Conservation (phyloP, 2,329 filamentous ascomycete genomes). For the Penicillium expansum region DNA sequence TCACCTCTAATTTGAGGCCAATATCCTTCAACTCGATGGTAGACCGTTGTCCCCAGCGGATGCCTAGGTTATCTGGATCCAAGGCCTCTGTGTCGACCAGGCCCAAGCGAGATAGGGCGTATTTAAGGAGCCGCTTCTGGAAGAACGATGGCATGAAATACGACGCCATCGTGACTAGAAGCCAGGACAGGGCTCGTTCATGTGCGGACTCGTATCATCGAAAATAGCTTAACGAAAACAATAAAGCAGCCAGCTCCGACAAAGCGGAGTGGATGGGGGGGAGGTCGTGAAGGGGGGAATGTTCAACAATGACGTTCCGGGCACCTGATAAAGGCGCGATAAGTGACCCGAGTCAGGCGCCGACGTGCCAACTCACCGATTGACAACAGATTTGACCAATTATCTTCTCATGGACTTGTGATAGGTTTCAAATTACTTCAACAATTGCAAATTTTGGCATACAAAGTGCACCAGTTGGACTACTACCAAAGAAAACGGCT, state of each 20-base stretch:
- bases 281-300: conserved; percentile 11
- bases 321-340: conserved; percentile 24
- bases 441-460: background rate
- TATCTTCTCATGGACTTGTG: background rate
- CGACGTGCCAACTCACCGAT: conserved; percentile 9
- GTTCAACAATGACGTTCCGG: conserved; percentile 33
- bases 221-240: conserved; percentile 20
- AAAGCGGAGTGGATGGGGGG: conserved; percentile 2
- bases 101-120: conserved; percentile 77
- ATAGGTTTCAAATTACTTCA: background rate
- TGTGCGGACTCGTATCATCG: conserved; percentile 28
- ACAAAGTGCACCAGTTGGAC: background rate
- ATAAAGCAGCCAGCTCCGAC: conserved; percentile 7
- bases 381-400: background rate
- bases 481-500: background rate
- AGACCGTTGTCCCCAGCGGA: conserved; percentile 76
- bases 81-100: conserved; percentile 83
- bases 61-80: conserved; percentile 80
- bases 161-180: conserved; percentile 60
- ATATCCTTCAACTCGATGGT: conserved; percentile 85
- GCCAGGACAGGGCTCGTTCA: conserved; percentile 32
- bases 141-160: conserved; percentile 73
- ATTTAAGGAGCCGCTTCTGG: conserved; percentile 84
- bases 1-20: conserved; percentile 72
- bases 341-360: conserved; percentile 26